Evolutionary conservation across 129 eudicot genomes (phyloP), one percentile per base, ranked within the genome.

Genomic region (Apium graveolens): DNA sequence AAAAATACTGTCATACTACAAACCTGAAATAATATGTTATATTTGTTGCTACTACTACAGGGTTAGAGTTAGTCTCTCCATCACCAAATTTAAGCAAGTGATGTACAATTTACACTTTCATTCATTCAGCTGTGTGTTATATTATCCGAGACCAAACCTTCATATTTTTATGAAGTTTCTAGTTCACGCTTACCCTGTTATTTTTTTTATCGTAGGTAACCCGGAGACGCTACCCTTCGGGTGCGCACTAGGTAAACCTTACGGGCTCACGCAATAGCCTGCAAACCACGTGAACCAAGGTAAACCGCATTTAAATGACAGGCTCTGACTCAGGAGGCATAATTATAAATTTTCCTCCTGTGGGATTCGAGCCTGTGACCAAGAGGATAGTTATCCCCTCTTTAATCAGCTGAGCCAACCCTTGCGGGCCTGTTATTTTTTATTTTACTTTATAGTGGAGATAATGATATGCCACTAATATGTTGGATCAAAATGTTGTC

Each of bases 41-140:
- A n/a, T 21, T 71, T 29, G 71, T 65, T 65, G 71, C 12, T 70
- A 20, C 27, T 32, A 72, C 72, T 79, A 75, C 85, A 91, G 97
- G 85, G 84, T 89, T 39, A 83, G 99, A 84, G 76, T 95, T 60
- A 97, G 37, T 35, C 87, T 49, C 35, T 92, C 69, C 99, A 95
- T 89, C 96, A 95, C 85, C 99, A 95, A 86, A 87, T 95, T 74
- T 91, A 95, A 13, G 94, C 83, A 55, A 86, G 79, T 39, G 99
- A 95, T 83, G 95, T 95, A 86, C 96, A 84, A 38, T 90, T 86
- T 80, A 79, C 92, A 7, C 81, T 91, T 78, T 82, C 93, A 45
- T 87, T 94, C 93, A 83, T 95, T 71, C 88, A 90, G 98, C 97
- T 94, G 75, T 62, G n/a, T 32, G 46, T 43, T 43, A 70, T 20